Evolutionary conservation across 441 rosid genomes (phyloP).

Genomic region (Gossypium gossypioides): DNA sequence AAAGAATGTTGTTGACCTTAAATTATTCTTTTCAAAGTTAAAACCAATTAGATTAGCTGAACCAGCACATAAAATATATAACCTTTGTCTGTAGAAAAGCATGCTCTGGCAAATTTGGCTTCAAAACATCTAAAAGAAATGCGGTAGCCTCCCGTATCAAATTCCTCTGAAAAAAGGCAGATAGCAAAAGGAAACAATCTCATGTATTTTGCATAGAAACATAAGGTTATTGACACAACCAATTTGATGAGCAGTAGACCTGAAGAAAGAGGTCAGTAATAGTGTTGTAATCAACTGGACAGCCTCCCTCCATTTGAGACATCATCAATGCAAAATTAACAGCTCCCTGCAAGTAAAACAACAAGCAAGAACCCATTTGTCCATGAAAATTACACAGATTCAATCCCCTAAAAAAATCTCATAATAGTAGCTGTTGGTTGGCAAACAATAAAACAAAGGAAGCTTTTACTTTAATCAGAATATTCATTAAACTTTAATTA

Average conservation of each 20-base stretch:
- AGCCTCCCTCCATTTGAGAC: constrained; percentile 99
- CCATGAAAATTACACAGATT: not conserved
- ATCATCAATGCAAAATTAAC: constrained; percentile 98
- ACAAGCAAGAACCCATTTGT: not conserved
- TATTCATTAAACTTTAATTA: not conserved
- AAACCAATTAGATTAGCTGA: not conserved
- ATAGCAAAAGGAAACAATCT: constrained; percentile 6
- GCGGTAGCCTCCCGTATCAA: constrained; percentile 98
- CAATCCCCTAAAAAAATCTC: constrained; percentile 1
- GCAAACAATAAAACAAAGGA: not conserved
- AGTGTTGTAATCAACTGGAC: constrained; percentile 94
- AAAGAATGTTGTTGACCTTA: constrained; percentile 17
- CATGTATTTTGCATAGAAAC: constrained; percentile 1
- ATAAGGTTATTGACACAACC: not conserved
- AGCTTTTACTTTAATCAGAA: not conserved
- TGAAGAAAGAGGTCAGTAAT: constrained; percentile 98
- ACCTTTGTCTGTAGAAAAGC: constrained; percentile 94
- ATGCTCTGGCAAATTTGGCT: constrained; percentile 95
- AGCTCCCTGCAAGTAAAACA: constrained; percentile 63
- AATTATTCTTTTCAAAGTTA: not conserved
- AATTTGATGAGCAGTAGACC: constrained; percentile 33
- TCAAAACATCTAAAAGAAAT: constrained; percentile 92
- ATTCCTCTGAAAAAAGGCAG: constrained; percentile 54
- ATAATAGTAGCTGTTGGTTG: not conserved
- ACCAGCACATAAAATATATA: not conserved